Base-by-base conservation (phyloP, 495 filamentous ascomycete species). In the Amniculicola lignicola region DNA sequence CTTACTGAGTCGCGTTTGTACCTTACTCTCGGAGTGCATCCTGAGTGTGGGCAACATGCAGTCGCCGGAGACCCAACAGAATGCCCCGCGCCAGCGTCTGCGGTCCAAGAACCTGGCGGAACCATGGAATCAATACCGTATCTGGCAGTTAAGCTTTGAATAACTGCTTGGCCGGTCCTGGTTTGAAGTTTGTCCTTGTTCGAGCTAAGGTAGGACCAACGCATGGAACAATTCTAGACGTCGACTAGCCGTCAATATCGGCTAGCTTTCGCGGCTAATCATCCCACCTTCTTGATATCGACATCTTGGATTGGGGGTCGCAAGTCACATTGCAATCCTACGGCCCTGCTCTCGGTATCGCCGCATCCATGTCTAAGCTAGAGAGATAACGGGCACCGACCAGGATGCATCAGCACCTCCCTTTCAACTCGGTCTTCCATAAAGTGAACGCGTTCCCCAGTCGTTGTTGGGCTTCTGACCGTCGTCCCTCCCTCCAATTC, bases 221-320 rank as follows among this genome's bases (percentile, higher is more conserved):
- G 37, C 37, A 40, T 46, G 23, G 44, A 57, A 57, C 36, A n/a
- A 43, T 57, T 50, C 54, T 50, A 57, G 44, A 46, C 31, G 29
- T 19, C 15, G 10, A 16, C 4, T 24, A 27, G 14, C 14, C 19
- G 21, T 40, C 10, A 12, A 18, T 29, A 4, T 42, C 22, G 47
- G 25, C 22, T 45, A 11, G 11, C 22, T 23, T 19, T 19, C 4
- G 18, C 45, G 46, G 37, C 38, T 45, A 16, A 44, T 29, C 47
- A 51, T 59, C 39, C 36, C 55, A 59, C 55, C 55, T 59, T 59
- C 55, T 48, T 36, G 55, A 59, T 51, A 59, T 24, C 41, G 52
- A 24, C 55, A 33, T 41, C 38, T 29, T 23, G 6, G 23, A 19
- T 49, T 41, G 28, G 22, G 21, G 38, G 29, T n/a, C 19, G 16